Base-by-base conservation (phyloP, 768 basidiomycete species). In the Boletus subparvulus region DNA sequence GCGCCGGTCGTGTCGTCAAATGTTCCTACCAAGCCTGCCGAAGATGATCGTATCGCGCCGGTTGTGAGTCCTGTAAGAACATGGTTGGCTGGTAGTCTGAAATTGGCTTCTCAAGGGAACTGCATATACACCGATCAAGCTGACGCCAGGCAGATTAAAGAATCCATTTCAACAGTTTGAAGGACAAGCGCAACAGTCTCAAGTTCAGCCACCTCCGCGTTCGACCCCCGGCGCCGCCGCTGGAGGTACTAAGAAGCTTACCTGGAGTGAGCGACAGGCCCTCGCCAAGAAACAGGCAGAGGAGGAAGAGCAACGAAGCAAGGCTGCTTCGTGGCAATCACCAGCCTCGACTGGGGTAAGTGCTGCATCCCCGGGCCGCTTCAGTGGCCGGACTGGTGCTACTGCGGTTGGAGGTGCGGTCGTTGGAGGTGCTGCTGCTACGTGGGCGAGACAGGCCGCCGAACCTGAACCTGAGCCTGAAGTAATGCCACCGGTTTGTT, bases 181-280 rank as follows among this genome's bases (percentile, higher is more conserved):
- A 64, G 79, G 80, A 52, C 80, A 83, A 54, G 59, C 75, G n/a
- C 74, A 75, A 47, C 61, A 64, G 61, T 13, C 44, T n/a, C 57
- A 62, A 12, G 71, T 17, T n/a, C 74, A n/a, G 56, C 73, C 63
- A 64, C n/a, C 61, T 65, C 9, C 60, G 55, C 54, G 59, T 68
- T 28, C 59, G 62, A 12, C 65, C 28, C 26, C 50, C 24, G 52
- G 45, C 35, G 17, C 55, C 9, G 12, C 48, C 19, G 40, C 58
- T 4, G 75, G 75, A 21, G 83, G 79, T 1, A 55, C 77, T 1
- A 91, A 91, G 77, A 95, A 93, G 71, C 71, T 96, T 59, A 96
- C 95, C 0, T 98, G 96, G 96, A 89, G 83, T 55, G 90, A 98
- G 70, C 80, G 95, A 21, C 95, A 98, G 68, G 94, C 91, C 0